Conservation (phyloP, 768 basidiomycete species). For the Imleria badia region DNA sequence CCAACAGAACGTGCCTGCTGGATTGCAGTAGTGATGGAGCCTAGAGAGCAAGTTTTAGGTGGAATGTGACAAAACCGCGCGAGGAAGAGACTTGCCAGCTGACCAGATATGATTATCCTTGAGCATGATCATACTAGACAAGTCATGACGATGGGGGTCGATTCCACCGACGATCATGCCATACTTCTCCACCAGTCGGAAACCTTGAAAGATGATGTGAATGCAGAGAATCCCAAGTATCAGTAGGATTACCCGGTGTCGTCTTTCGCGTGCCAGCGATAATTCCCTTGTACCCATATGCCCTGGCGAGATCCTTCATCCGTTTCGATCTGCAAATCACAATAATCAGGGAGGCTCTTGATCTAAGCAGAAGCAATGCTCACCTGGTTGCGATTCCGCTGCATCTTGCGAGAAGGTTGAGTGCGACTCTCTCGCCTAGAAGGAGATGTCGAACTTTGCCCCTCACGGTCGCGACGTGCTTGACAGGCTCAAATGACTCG, state of each 20-base stretch:
- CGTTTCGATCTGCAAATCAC: constrained; percentile 63
- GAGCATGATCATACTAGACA: constrained; percentile 99
- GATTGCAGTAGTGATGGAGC: constrained; percentile 90
- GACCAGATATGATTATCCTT: constrained; percentile 99
- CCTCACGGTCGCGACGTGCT: constrained; percentile 85
- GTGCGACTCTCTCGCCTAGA: constrained; percentile 87
- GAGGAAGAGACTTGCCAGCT: constrained; percentile 52
- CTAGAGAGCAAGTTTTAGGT: constrained; percentile 36
- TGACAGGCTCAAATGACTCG: constrained; percentile 72
- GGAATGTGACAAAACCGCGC: not conserved
- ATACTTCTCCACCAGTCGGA: constrained; percentile 96
- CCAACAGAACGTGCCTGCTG: constrained; percentile 83
- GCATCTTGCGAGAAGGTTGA: constrained; percentile 92
- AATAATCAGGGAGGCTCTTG: not conserved
- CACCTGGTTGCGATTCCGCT: constrained; percentile 96
- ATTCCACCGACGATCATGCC: constrained; percentile 98
- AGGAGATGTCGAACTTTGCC: constrained; percentile 88
- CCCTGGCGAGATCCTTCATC: constrained; percentile 75
- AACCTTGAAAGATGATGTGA: constrained; percentile 52
- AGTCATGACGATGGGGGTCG: constrained; percentile 91
- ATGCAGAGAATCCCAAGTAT: not conserved
- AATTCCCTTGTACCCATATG: constrained; percentile 80
- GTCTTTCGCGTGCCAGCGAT: constrained; percentile 98
- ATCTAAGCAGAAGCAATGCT: constrained; percentile 23
- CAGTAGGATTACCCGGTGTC: constrained; percentile 63